These are phyloP conservation scores for Xylariaceae sp. DNA, from an alignment of 2,329 filamentous ascomycete genomes.

Conservation along the genomic window DNA sequence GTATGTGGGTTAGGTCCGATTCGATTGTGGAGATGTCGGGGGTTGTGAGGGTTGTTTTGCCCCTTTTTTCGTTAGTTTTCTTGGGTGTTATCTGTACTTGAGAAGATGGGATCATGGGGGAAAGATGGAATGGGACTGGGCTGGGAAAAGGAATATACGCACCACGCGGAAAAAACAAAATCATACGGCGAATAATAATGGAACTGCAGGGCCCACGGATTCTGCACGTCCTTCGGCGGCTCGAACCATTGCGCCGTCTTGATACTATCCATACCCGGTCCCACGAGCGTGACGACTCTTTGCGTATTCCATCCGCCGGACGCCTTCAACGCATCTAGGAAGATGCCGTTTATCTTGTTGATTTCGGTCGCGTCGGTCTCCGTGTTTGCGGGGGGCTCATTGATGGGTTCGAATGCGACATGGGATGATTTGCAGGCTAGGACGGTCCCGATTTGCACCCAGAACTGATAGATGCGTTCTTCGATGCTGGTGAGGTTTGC, in stretches of 20 bases:
- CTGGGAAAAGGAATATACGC: too few species aligned
- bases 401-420: conserved; percentile 55
- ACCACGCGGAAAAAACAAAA: conserved; percentile 42
- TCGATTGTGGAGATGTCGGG: conserved; percentile 46
- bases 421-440: conserved; percentile 49
- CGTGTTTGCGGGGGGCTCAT: conserved; percentile 51
- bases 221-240: conserved; percentile 42
- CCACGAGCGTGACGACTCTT: conserved; percentile 52
- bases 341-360: conserved; percentile 53
- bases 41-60: conserved; percentile 53
- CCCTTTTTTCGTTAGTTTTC: conserved; percentile 34
- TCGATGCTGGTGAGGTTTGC: conserved; percentile 49
- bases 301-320: conserved; percentile 51
- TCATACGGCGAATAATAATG: conserved; percentile 57
- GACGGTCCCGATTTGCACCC: conserved; percentile 52
- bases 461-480: conserved; percentile 50
- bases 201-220: conserved; percentile 56
- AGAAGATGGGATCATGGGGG: too few species aligned
- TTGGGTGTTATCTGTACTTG: too few species aligned
- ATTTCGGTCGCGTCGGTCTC: conserved; percentile 45
- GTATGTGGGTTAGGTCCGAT: conserved; percentile 45
- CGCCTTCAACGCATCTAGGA: conserved; percentile 48
- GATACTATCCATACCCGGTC: conserved; percentile 44
- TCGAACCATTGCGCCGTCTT: conserved; percentile 53
- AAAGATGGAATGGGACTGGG: neutral